Evolutionary conservation across 2,329 filamentous ascomycete species (phyloP), one percentile per base, ranked within the genome.

Genomic region (Venturia nashicola): DNA sequence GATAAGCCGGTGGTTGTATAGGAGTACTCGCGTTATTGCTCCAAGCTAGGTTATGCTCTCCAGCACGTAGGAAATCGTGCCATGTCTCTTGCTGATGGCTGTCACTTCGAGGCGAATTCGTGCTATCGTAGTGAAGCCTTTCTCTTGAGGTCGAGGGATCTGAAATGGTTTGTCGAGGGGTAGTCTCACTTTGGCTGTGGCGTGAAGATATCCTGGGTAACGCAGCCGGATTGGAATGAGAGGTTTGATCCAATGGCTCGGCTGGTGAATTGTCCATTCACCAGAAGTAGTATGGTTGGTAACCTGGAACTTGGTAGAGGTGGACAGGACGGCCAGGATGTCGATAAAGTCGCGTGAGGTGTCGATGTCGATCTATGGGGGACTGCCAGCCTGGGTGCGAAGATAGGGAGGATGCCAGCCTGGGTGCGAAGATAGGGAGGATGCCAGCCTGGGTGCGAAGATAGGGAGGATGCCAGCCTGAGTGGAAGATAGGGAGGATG

Each of bases 71-170:
- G 20, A 62, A 62, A 54, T 54, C 20, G 44, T 20, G 18, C 61
- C 61, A 62, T 48, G 43, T 62, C 61, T 62, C 61, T 54, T 34
- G 42, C 36, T 60, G 59, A 16, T 11, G 59, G 27, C 20, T 42
- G 14, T 60, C 11, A 34, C 59, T 43, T 36, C 16, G 51, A 57
- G 51, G 32, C 18, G 27, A 1, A 14, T 18, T 36, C 23, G 51
- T 36, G 51, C 32, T 57, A 57, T 57, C 32, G 51, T n/a, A n/a
- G 51, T 57, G 51, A n/a, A 57, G 32, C 4, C 51, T 36, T 57
- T 14, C 46, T 20, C 46, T 51, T n/a, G 20, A 20, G 20, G 20
- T 20, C 20, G 46, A n/a, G 11, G 46, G 12, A 27, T 5, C 46
- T 14, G 46, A 51, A 27, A 51, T 36, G 36, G 27, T 32, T 36